A percentile compares a stretch with the other conserved stretches of the same genome.
phyloP scores from a whole-genome alignment of 1,284 basidiomycete genomes.

The Leccinum solheimii region DNA sequence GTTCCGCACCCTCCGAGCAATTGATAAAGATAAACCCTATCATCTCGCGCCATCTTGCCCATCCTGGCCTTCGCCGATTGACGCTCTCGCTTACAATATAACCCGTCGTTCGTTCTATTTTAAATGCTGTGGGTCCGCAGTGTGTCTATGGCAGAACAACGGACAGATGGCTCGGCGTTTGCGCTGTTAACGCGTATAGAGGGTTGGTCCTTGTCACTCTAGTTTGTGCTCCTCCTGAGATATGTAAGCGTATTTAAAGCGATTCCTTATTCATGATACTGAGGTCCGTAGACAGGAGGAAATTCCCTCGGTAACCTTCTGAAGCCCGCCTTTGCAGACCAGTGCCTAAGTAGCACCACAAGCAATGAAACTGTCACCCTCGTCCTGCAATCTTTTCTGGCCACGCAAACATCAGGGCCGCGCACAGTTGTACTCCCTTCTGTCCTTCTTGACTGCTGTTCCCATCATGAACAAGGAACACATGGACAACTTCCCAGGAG shows the following conservation, averaged over 20 bases:
- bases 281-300: constrained; percentile 3
- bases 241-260: not conserved
- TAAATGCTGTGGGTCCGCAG: constrained; percentile 46
- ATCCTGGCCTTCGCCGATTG: constrained; percentile 64
- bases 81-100: constrained; percentile 52
- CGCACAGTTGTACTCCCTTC: constrained; percentile 1
- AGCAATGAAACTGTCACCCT: not conserved
- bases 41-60: constrained; percentile 49
- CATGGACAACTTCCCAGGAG: not conserved
- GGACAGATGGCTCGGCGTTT: constrained; percentile 4
- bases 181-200: not conserved
- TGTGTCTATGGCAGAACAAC: constrained; percentile 22
- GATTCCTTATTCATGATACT: not conserved
- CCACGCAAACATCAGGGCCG: constrained; percentile 9
- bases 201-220: constrained; percentile 5
- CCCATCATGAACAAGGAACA: constrained; percentile 9
- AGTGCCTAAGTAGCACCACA: not conserved
- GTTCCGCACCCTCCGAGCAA: constrained; percentile 50
- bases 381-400: not conserved
- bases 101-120: constrained; percentile 58
- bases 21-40: constrained; percentile 53
- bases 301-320: constrained; percentile 3
- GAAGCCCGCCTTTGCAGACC: not conserved
- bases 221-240: not conserved
- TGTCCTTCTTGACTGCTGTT: constrained; percentile 12